Evolutionary conservation across 768 basidiomycete genomes (phyloP).

Genomic region (Pleurotus tuoliensis): DNA sequence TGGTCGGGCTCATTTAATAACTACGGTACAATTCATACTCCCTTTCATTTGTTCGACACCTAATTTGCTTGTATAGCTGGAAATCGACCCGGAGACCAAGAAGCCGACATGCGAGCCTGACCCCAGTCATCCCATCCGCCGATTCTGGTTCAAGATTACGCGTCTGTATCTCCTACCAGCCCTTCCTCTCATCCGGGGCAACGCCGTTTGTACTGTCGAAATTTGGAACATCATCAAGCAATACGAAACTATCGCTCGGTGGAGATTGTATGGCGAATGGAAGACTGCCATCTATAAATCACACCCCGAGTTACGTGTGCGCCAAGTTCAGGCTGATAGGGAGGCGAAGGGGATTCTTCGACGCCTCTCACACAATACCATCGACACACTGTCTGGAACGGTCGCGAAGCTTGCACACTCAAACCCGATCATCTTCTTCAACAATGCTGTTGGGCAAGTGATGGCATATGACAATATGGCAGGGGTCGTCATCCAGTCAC

Average conservation of each 20-base stretch:
- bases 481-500: conserved; percentile 82
- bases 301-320: conserved; percentile 77
- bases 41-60: background rate
- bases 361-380: conserved; percentile 79
- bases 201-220: conserved; percentile 87
- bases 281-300: conserved; percentile 65
- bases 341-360: conserved; percentile 89
- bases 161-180: conserved; percentile 84
- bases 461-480: conserved; percentile 96
- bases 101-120: conserved; percentile 52
- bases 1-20: conserved; percentile 59
- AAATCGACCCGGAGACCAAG: conserved; percentile 59
- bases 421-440: conserved; percentile 90
- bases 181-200: conserved; percentile 77
- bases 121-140: conserved; percentile 54
- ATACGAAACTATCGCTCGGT: conserved; percentile 77
- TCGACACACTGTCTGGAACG: conserved; percentile 79
- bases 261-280: conserved; percentile 97
- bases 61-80: conserved; percentile 26
- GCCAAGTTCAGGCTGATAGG: conserved; percentile 77
- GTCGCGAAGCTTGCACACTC: conserved; percentile 93
- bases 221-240: conserved; percentile 87
- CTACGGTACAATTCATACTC: conserved; percentile 37
- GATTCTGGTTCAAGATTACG: conserved; percentile 82
- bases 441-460: conserved; percentile 86